Conservation (phyloP, 2,329 filamentous ascomycete genomes). For the Rutstroemia sp. region DNA sequence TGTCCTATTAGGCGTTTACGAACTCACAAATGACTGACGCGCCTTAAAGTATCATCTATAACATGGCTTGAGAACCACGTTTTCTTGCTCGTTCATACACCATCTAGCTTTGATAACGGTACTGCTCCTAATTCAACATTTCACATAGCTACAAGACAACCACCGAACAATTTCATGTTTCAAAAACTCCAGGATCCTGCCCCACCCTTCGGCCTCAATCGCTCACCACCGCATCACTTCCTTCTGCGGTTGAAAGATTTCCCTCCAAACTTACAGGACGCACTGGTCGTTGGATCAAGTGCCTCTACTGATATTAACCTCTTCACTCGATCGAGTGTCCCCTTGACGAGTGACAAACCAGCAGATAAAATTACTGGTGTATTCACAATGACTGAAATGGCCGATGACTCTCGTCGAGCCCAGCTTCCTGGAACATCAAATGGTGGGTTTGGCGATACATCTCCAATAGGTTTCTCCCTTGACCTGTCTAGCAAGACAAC, state of each 20-base stretch:
- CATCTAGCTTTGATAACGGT: constrained; percentile 47
- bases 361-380: constrained; percentile 54
- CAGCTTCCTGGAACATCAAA: constrained; percentile 57
- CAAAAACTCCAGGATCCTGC: constrained; percentile 71
- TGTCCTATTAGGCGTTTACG: constrained; percentile 25
- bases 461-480: constrained; percentile 69
- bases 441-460: constrained; percentile 62
- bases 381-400: constrained; percentile 66
- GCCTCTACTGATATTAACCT: constrained; percentile 72
- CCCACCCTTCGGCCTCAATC: constrained; percentile 59
- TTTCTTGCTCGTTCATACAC: constrained; percentile 74
- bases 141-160: constrained; percentile 67
- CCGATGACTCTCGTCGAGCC: constrained; percentile 68
- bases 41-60: constrained; percentile 60
- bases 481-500: constrained; percentile 80
- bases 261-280: constrained; percentile 70
- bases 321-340: constrained; percentile 63
- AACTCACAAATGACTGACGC: constrained; percentile 20
- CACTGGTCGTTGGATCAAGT: constrained; percentile 76
- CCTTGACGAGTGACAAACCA: constrained; percentile 54
- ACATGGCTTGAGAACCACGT: constrained; percentile 84
- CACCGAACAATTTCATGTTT: constrained; percentile 54
- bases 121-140: constrained; percentile 59
- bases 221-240: constrained; percentile 66
- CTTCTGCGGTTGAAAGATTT: constrained; percentile 73